These are phyloP conservation scores for Sugiyamaella valdiviana DNA, from an alignment of 805 yeast genomes.

Conservation along the genomic window DNA sequence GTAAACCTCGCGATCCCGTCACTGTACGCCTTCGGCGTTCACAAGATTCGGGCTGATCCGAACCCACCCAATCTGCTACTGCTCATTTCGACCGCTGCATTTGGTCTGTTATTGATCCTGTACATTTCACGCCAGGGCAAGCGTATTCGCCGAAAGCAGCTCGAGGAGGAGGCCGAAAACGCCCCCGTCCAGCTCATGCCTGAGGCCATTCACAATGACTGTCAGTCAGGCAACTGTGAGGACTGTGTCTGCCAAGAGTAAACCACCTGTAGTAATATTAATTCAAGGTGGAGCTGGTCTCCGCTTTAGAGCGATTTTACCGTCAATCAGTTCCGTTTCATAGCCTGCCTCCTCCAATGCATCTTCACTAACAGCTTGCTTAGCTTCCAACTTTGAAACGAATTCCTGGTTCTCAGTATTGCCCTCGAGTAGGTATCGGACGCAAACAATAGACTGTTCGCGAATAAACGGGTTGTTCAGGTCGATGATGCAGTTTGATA, in stretches of 20 bases:
- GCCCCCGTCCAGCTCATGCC: conserved; percentile 41
- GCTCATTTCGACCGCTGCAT: conserved; percentile 38
- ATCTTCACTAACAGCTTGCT: conserved; percentile 52
- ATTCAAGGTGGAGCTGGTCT: neutral
- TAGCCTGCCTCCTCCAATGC: conserved; percentile 67
- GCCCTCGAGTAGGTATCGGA: conserved; percentile 57
- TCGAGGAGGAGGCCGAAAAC: conserved; percentile 59
- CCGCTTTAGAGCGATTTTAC: conserved; percentile 53
- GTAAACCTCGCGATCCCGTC: conserved; percentile 66
- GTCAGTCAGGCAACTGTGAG: conserved; percentile 13
- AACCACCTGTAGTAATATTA: neutral
- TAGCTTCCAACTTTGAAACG: conserved; percentile 73
- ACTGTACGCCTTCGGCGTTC: conserved; percentile 67
- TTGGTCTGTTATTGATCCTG: conserved; percentile 26
- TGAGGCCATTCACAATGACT: conserved; percentile 10
- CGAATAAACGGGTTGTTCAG: conserved; percentile 54
- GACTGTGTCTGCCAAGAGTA: conserved; percentile 18
- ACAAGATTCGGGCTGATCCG: conserved; percentile 65
- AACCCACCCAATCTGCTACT: conserved; percentile 63
- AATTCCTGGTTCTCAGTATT: conserved; percentile 69
- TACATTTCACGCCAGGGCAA: conserved; percentile 35
- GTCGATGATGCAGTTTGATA: conserved; percentile 81
- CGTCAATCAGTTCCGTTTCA: conserved; percentile 65
- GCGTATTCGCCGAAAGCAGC: conserved; percentile 42
- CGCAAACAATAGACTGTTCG: conserved; percentile 75